Conservation (phyloP, 2,329 filamentous ascomycete species). For the Arthrobotrys entomopaga region DNA sequence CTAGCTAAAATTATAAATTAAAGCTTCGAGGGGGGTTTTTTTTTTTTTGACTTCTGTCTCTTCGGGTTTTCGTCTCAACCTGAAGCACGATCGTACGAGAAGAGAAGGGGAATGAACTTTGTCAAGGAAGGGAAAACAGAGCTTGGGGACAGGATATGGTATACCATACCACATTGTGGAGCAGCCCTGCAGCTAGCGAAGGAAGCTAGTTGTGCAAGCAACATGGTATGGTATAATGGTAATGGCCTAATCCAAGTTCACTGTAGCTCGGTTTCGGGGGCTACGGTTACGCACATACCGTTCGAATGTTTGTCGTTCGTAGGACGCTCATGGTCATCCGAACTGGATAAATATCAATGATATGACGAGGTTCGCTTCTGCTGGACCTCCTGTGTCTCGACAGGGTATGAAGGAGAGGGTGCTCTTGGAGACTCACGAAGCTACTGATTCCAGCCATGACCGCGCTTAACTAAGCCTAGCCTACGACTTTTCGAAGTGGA, state of each 20-base stretch:
- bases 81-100: slow-evolving; percentile 30
- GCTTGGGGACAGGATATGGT: slow-evolving; percentile 27
- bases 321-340: slow-evolving; percentile 5
- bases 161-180: background rate
- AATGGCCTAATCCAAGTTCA: slow-evolving; percentile 3
- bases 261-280: slow-evolving; percentile 1
- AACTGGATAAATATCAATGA: background rate
- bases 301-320: background rate
- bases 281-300: slow-evolving; percentile 25
- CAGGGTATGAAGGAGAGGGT: slow-evolving; percentile 22
- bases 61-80: slow-evolving; percentile 10
- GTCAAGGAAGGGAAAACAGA: background rate
- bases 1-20: slow-evolving; percentile 1
- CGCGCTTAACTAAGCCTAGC: slow-evolving; percentile 52
- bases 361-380: slow-evolving; percentile 24
- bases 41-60: background rate
- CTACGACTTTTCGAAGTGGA: slow-evolving; percentile 12
- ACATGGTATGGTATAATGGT: too few relatives aligned
- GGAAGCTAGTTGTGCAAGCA: background rate
- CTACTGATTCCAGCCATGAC: slow-evolving; percentile 48
- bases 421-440: slow-evolving; percentile 30
- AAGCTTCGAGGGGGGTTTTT: background rate
- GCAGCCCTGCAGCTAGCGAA: background rate
- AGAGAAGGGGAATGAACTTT: slow-evolving; percentile 7
- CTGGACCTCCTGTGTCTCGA: slow-evolving; percentile 52